Percentiles rank a stretch among this genome's conserved stretches.
phyloP scores from a whole-genome alignment of 306 rosid genomes.

The Quercus berberidifolia region DNA sequence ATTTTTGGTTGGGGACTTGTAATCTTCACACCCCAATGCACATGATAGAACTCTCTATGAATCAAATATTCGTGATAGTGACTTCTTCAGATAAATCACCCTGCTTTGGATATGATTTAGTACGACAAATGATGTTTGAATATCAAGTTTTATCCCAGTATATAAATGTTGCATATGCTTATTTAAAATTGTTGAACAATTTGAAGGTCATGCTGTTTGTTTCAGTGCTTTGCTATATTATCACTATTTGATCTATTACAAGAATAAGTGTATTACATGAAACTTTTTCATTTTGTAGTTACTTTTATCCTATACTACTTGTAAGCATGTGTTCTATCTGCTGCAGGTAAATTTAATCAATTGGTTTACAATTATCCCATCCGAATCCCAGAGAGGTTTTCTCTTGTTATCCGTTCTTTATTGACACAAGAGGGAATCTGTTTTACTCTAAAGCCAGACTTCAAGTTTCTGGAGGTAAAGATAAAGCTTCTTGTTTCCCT shows the following conservation, averaged over 20 bases:
- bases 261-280: background rate
- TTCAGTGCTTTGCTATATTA: background rate
- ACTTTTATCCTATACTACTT: background rate
- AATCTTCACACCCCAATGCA: background rate
- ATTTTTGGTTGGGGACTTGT: background rate
- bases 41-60: no score
- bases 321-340: conserved; percentile 6
- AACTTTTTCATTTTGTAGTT: background rate
- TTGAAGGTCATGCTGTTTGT: background rate
- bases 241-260: background rate
- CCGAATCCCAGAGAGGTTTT: conserved; percentile 97
- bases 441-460: conserved; percentile 83
- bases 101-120: background rate
- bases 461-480: conserved; percentile 96
- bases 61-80: no score
- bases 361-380: conserved; percentile 98
- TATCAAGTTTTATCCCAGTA: background rate
- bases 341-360: conserved; percentile 92
- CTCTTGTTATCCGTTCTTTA: conserved; percentile 90
- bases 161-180: background rate
- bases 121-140: background rate
- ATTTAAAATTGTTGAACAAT: background rate
- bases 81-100: background rate
- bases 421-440: conserved; percentile 99
- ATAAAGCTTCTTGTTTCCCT: conserved; percentile 15